A percentile compares a stretch with the other conserved stretches of the same genome.
phyloP scores from a whole-genome alignment of 371 early-diverging fungal genomes.

The Rhizomucor pusillus region DNA sequence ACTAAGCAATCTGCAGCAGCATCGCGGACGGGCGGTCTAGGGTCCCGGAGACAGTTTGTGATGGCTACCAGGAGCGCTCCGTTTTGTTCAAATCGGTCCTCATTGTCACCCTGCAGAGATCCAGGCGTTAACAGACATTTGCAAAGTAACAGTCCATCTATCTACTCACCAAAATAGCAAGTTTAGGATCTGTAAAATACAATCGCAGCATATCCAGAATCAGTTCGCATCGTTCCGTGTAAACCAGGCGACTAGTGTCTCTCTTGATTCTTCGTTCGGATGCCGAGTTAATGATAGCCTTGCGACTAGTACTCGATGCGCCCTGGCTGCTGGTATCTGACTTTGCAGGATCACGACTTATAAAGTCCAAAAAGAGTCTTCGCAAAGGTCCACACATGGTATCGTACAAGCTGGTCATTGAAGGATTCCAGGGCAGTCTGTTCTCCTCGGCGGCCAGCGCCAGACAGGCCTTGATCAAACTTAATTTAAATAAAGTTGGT shows the following conservation, averaged over 20 bases:
- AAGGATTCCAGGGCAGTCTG: constrained; percentile 74
- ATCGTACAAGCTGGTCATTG: constrained; percentile 62
- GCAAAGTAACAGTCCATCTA: not conserved
- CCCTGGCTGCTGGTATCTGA: constrained; percentile 19
- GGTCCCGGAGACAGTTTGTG: constrained; percentile 65
- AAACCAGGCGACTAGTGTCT: constrained; percentile 40
- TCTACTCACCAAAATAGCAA: constrained; percentile 53
- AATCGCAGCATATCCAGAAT: constrained; percentile 70
- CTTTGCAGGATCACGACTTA: constrained; percentile 40
- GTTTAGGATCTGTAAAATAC: constrained; percentile 70
- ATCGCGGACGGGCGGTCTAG: constrained; percentile 58
- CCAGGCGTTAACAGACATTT: not conserved
- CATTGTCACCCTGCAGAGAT: constrained; percentile 29
- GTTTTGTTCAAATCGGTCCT: constrained; percentile 59
- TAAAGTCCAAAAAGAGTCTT: constrained; percentile 62
- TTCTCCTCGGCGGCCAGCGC: constrained; percentile 71
- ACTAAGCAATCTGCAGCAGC: constrained; percentile 72
- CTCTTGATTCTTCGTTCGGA: constrained; percentile 43
- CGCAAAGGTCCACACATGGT: constrained; percentile 69
- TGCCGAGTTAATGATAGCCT: constrained; percentile 14
- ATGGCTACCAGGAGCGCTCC: constrained; percentile 63
- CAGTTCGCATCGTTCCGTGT: constrained; percentile 67
- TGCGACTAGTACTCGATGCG: constrained; percentile 11
- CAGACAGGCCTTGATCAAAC: constrained; percentile 74
- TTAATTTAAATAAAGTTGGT: constrained; percentile 70